These are phyloP conservation scores for Monosporascus sp. DNA, from an alignment of 2,329 filamentous ascomycete species.

Conservation along the genomic window DNA sequence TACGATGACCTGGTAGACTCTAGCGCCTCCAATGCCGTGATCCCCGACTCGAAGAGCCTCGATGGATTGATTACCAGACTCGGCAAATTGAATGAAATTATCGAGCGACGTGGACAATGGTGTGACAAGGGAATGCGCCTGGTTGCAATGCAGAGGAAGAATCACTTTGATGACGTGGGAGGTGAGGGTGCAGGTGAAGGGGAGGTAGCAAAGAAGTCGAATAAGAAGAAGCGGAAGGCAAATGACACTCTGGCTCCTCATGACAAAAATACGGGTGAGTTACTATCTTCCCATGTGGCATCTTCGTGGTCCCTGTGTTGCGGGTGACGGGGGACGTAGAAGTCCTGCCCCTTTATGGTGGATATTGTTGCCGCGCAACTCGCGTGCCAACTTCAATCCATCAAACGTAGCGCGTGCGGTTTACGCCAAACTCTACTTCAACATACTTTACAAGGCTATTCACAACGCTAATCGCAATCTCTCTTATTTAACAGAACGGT, in stretches of 20 bases:
- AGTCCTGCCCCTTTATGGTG: no score
- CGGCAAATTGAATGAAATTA: slow-evolving; percentile 58
- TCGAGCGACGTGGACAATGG: slow-evolving; percentile 61
- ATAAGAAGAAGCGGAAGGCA: slow-evolving; percentile 77
- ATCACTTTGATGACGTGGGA: slow-evolving; percentile 48
- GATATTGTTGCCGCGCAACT: no score
- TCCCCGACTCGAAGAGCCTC: slow-evolving; percentile 59
- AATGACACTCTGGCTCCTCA: slow-evolving; percentile 52
- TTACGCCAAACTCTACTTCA: not conserved
- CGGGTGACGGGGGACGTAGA: no score
- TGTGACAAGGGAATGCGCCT: slow-evolving; percentile 72
- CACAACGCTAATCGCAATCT: slow-evolving; percentile 10
- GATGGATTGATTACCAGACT: slow-evolving; percentile 61
- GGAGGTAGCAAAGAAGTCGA: slow-evolving; percentile 50
- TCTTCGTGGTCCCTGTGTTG: not conserved
- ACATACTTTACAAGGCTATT: not conserved
- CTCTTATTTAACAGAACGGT: slow-evolving; percentile 37
- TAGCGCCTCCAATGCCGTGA: slow-evolving; percentile 48
- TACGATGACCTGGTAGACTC: slow-evolving; percentile 68
- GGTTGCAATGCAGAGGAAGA: slow-evolving; percentile 60
- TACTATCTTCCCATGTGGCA: not conserved
- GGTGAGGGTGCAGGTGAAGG: slow-evolving; percentile 40
- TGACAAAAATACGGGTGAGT: slow-evolving; percentile 36
- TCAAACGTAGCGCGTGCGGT: no score
- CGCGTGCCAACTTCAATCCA: no score